A percentile compares a stretch with the other conserved stretches of the same genome.
Conservation (phyloP, 1,284 basidiomycete genomes). For the Vanrija sp. region DNA sequence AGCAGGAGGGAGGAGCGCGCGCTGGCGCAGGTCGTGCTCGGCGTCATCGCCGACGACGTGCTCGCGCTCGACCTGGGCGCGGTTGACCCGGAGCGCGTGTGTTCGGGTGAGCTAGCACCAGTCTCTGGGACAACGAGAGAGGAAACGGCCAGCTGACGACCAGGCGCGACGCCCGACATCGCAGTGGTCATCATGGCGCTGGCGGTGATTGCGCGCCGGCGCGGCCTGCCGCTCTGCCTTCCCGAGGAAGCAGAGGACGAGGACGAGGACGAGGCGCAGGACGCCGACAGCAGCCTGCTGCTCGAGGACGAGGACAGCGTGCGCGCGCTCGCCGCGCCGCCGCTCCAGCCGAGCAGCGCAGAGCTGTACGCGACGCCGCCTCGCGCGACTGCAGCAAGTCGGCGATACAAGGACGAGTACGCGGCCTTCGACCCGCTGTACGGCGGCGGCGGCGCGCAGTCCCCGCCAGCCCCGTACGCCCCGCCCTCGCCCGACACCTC, state of each 20-base stretch:
- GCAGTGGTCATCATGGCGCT: constrained; percentile 30
- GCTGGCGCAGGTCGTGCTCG: constrained; percentile 29
- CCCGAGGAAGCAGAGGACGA: not conserved
- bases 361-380: constrained; percentile 1
- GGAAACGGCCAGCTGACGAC: constrained; percentile 3
- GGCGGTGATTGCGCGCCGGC: constrained; percentile 25
- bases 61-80: constrained; percentile 25
- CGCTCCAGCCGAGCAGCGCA: not conserved
- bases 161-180: constrained; percentile 22
- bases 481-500: not conserved
- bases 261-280: not conserved
- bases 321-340: not conserved
- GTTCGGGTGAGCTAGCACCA: not conserved
- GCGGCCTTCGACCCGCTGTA: not conserved
- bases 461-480: not conserved
- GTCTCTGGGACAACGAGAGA: no score
- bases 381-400: not conserved
- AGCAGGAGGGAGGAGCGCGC: constrained; percentile 18
- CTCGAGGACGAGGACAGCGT: not conserved
- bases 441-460: not conserved
- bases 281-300: not conserved
- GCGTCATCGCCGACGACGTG: constrained; percentile 27
- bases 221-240: constrained; percentile 15
- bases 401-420: not conserved
- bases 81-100: constrained; percentile 22